Percentiles rank a stretch among this genome's conserved stretches.
Evolutionary conservation across 805 yeast species (phyloP).

Genomic region (Brettanomyces naardenensis): DNA sequence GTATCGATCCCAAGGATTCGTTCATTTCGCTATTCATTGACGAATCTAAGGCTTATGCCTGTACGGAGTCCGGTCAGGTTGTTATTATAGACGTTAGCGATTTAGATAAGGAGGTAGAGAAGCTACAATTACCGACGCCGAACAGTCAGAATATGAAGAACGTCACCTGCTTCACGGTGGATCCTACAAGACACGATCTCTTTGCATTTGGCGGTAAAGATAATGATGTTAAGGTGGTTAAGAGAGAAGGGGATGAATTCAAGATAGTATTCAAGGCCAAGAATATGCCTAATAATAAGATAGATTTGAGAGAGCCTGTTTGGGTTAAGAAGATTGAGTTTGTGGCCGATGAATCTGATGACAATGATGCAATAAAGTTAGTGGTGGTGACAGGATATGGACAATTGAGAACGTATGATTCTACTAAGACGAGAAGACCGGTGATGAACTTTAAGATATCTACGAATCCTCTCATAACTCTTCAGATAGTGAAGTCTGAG

Average conservation of each 20-base stretch:
- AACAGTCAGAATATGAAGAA: slow-evolving; percentile 14
- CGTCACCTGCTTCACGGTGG: slow-evolving; percentile 38
- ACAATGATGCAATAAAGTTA: slow-evolving; percentile 34
- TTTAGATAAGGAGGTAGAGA: slow-evolving; percentile 5
- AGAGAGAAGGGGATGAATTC: slow-evolving; percentile 13
- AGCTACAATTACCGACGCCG: slow-evolving; percentile 5
- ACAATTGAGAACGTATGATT: slow-evolving; percentile 66
- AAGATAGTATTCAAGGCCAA: slow-evolving; percentile 56
- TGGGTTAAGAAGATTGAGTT: slow-evolving; percentile 61
- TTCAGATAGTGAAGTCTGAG: slow-evolving; percentile 24
- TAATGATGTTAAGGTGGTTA: slow-evolving; percentile 51
- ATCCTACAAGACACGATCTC: slow-evolving; percentile 40
- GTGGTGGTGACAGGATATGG: slow-evolving; percentile 70
- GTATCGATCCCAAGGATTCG: slow-evolving; percentile 20
- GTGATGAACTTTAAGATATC: slow-evolving; percentile 43
- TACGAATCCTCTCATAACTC: slow-evolving; percentile 44
- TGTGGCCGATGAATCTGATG: slow-evolving; percentile 25
- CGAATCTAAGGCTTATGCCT: slow-evolving; percentile 22
- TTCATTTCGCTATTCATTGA: slow-evolving; percentile 29
- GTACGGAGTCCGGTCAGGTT: slow-evolving; percentile 28
- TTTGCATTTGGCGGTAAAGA: slow-evolving; percentile 88
- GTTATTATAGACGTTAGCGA: slow-evolving; percentile 17
- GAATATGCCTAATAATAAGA: slow-evolving; percentile 71
- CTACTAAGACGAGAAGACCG: slow-evolving; percentile 64
- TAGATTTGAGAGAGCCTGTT: slow-evolving; percentile 77